Evolutionary conservation across 352 stramenopile genomes (phyloP).

Genomic region (Phytophthora pluvialis): DNA sequence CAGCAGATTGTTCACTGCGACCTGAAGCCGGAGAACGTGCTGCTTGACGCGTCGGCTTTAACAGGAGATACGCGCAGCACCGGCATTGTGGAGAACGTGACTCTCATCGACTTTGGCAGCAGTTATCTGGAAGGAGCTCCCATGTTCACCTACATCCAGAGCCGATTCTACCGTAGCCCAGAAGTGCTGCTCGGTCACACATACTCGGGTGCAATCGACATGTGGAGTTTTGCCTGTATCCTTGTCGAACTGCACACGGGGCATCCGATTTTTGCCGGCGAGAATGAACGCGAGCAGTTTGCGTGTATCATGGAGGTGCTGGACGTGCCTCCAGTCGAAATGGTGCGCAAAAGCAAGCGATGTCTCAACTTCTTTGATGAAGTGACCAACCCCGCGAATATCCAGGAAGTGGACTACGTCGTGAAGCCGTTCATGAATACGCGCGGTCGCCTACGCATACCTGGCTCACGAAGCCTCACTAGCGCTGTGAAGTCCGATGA

Average conservation of each 20-base stretch:
- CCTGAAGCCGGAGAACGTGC: conserved; percentile 98
- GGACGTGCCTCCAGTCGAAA: conserved; percentile 47
- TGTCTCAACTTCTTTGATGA: conserved; percentile 76
- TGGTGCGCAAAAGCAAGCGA: conserved; percentile 63
- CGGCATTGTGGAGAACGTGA: conserved; percentile 40
- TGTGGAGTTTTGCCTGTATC: conserved; percentile 92
- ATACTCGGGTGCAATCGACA: conserved; percentile 83
- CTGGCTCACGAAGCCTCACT: conserved; percentile 46
- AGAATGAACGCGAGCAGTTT: conserved; percentile 86
- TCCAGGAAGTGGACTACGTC: conserved; percentile 29
- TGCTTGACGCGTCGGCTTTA: conserved; percentile 38
- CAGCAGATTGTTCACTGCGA: conserved; percentile 97
- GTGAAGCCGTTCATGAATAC: conserved; percentile 70
- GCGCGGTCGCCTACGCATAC: conserved; percentile 52
- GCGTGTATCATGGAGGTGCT: conserved; percentile 89
- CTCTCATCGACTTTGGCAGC: conserved; percentile 98
- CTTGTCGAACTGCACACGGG: conserved; percentile 84
- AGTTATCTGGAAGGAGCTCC: conserved; percentile 92
- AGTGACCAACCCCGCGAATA: conserved; percentile 20
- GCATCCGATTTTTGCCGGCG: conserved; percentile 84
- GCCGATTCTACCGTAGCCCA: conserved; percentile 97
- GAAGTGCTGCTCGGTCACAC: conserved; percentile 96
- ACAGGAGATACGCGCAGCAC: conserved; percentile 6
- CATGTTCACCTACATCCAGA: conserved; percentile 98
- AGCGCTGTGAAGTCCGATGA: conserved; percentile 54